Base-by-base conservation (phyloP, 1,139 yeast genomes). In the Geotrichum klebahnii region DNA sequence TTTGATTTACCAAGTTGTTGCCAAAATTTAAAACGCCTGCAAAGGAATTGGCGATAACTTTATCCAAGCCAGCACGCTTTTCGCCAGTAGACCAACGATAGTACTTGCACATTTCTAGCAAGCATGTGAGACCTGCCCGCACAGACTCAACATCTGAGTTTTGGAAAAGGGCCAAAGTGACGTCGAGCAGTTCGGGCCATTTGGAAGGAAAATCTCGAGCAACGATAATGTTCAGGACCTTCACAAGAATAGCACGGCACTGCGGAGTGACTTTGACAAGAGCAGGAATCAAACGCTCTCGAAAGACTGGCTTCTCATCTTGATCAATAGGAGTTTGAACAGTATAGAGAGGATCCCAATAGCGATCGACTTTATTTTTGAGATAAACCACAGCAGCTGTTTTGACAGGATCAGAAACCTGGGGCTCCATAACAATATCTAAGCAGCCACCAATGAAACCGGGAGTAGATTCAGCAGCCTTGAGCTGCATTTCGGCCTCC, bases 361-460 rank as follows among this genome's bases (percentile, higher is more conserved):
- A 75, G 52, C 78, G 77, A n/a, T 76, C 69, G 24, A 89, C 74
- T 53, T 82, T 74, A 65, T 92, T 92, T 65, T 92, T 92, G 68
- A 92, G 80, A 66, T 82, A 90, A 24, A 92, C 82, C 0, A 95
- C 95, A 17, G 95, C 86, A 12, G 96, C 92, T 46, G 82, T 76
- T 58, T 82, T 80, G 44, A 86, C 77, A 29, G 75, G 77, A 1
- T 76, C 72, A 19, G 79, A 73, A 3, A 81, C 81, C 12, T 75
- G 76, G 14, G 69, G 70, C 36, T 76, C 75, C n/a, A 75, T 62
- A 33, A 87, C 76, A 51, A 90, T 82, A 61, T 87, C 92, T 44
- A 92, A 70, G 65, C 96, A 86, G 1, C 90, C 92, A 9, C 84
- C 84, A 44, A 89, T 71, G 62, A 92, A 92, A 2, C 96, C 96